Evolutionary conservation across 352 stramenopile genomes (phyloP), one percentile per base, ranked within the genome.

Genomic region (Globisporangium perplexum): DNA sequence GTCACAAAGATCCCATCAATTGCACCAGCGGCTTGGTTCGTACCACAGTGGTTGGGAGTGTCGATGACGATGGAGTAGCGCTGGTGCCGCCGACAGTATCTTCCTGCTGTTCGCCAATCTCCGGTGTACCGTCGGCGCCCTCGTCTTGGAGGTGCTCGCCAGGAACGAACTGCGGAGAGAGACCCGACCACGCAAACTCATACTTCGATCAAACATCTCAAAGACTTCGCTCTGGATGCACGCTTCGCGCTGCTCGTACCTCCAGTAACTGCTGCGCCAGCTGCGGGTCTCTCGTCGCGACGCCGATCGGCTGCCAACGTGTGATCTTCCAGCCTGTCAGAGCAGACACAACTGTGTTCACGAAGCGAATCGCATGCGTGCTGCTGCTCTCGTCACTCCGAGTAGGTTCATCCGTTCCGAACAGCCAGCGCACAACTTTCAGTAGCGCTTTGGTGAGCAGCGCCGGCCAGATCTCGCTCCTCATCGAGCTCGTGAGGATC

Each of bases 401-500:
- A 20, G 51, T 26, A 36, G 33, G 23, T 18, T 48, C 5, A 0
- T 28, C 23, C 26, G 24, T 20, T 5, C 36, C 53, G 33, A 62
- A 59, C 22, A 84, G 44, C 76, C 78, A 93, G 24, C 69, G 56
- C 35, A 72, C 51, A 12, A 85, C 74, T 71, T 90, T 93, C 55
- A 71, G 69, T n/a, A 93, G 52, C 12, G 80, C 80, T 45, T 93
- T 91, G 12, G 75, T 71, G 10, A 90, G 53, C 36, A 91, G 65
- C 15, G 68, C 59, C 3, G 78, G 65, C 83, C 83, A 93, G 7
- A 93, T 68, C 49, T 93, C 83, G 48, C 55, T 78, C 53, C 57
- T 59, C 65, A 82, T 68, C 0, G 72, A 76, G 55, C 78, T 93
- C 20, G 72, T 67, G 8, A 89, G 50, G 51, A 83, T 72, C 3